Evolutionary conservation across 2,329 filamentous ascomycete species (phyloP).

Genomic region (Microsporum audouinii): DNA sequence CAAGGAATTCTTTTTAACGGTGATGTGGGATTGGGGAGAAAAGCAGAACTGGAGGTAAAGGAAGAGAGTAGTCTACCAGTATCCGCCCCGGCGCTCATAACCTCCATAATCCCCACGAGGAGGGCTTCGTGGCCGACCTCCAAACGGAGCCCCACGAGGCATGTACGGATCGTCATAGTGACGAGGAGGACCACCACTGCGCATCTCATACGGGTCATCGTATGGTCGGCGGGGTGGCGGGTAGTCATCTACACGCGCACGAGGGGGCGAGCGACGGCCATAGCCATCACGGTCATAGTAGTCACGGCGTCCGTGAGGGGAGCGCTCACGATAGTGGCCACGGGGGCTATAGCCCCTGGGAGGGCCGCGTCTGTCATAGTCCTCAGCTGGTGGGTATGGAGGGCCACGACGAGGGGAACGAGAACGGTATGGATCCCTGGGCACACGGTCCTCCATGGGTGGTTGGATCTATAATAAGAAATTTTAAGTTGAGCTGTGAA

Average conservation of each 20-base stretch:
- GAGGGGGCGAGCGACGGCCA: constrained; percentile 67
- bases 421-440: constrained; percentile 62
- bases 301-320: constrained; percentile 61
- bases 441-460: constrained; percentile 53
- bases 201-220: constrained; percentile 49
- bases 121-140: constrained; percentile 30
- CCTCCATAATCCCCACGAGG: constrained; percentile 32
- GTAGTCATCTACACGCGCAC: constrained; percentile 59
- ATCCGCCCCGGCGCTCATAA: constrained; percentile 33
- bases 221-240: constrained; percentile 46
- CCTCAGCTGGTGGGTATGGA: constrained; percentile 53
- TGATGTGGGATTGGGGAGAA: background rate
- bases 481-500: constrained; percentile 19
- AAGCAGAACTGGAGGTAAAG: constrained; percentile 19
- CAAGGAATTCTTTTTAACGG: background rate
- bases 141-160: constrained; percentile 41
- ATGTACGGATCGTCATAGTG: constrained; percentile 51
- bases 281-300: constrained; percentile 76
- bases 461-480: constrained; percentile 49
- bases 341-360: constrained; percentile 75
- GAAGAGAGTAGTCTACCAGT: constrained; percentile 32
- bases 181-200: constrained; percentile 35
- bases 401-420: constrained; percentile 60
- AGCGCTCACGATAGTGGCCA: constrained; percentile 77
- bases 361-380: constrained; percentile 74